These are phyloP conservation scores for Pyrenophora tritici-repentis DNA, from an alignment of 2,329 filamentous ascomycete species.

Conservation along the genomic window DNA sequence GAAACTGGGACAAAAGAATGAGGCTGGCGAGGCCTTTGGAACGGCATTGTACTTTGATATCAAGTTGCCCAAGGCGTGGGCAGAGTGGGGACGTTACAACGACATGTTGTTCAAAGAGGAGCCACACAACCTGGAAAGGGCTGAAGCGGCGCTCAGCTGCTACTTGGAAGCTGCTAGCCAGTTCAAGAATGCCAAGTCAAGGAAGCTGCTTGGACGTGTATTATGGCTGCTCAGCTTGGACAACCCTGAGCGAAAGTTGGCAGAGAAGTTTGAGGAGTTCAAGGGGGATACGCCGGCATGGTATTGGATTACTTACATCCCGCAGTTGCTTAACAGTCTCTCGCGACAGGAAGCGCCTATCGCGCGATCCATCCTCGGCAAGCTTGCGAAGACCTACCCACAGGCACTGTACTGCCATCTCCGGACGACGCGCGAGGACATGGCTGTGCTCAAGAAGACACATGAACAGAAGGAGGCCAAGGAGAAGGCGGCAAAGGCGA, in stretches of 20 bases:
- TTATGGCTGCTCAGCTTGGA: conserved; percentile 95
- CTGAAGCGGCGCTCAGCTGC: conserved; percentile 90
- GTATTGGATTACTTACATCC: conserved; percentile 99
- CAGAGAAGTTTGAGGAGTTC: conserved; percentile 88
- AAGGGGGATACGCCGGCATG: conserved; percentile 97
- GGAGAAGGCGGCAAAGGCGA: conserved; percentile 59
- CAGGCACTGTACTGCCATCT: conserved; percentile 95
- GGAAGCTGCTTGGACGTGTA: conserved; percentile 90
- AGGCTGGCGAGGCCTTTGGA: conserved; percentile 92
- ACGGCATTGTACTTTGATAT: conserved; percentile 96
- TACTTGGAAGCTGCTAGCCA: conserved; percentile 95
- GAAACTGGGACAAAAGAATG: conserved; percentile 86
- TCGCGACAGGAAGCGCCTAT: conserved; percentile 89
- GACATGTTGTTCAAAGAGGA: conserved; percentile 95
- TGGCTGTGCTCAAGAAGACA: conserved; percentile 87
- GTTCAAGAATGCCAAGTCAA: conserved; percentile 95
- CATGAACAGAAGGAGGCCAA: conserved; percentile 68
- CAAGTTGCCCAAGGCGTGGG: conserved; percentile 94
- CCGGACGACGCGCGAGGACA: conserved; percentile 90
- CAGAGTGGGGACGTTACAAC: conserved; percentile 98
- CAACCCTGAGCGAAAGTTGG: conserved; percentile 80
- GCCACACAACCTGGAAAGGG: conserved; percentile 77
- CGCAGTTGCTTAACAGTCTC: conserved; percentile 88
- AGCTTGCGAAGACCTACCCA: conserved; percentile 94
- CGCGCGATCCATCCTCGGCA: conserved; percentile 82